A percentile compares a stretch with the other conserved stretches of the same genome.
Evolutionary conservation across 768 basidiomycete species (phyloP).

Genomic region (Rhizopogon vulgaris): DNA sequence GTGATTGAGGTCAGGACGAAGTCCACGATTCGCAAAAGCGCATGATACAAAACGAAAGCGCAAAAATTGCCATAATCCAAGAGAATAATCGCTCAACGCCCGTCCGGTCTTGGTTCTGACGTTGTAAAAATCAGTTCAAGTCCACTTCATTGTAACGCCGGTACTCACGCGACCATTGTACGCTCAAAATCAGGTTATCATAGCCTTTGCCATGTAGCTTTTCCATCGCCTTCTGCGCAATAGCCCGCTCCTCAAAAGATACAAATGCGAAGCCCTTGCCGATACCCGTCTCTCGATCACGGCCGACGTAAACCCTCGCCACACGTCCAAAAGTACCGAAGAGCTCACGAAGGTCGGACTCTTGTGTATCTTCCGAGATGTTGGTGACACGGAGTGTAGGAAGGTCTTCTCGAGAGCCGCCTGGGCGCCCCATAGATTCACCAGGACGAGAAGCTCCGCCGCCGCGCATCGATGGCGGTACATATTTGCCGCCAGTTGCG

Average conservation of each 20-base stretch:
- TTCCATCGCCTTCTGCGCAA: conserved; percentile 84
- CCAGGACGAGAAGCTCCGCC: conserved; percentile 61
- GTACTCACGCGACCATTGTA: conserved; percentile 59
- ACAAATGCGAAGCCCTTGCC: conserved; percentile 98
- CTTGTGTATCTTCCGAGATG: conserved; percentile 91
- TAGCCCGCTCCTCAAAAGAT: conserved; percentile 77
- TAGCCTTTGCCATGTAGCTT: conserved; percentile 91
- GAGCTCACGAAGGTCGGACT: conserved; percentile 88
- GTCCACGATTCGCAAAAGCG: neutral
- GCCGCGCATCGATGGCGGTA: conserved; percentile 87
- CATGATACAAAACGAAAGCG: neutral
- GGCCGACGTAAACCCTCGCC: conserved; percentile 87
- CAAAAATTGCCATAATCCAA: neutral
- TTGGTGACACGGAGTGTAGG: conserved; percentile 97
- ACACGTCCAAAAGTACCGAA: conserved; percentile 85
- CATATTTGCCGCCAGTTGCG: conserved; percentile 73
- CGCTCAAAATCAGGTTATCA: conserved; percentile 79
- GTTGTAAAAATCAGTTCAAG: neutral
- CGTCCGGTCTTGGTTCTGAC: conserved; percentile 40
- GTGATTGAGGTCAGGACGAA: neutral
- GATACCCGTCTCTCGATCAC: conserved; percentile 89
- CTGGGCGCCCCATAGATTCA: conserved; percentile 58
- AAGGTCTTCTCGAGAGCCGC: conserved; percentile 74
- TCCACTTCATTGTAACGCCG: neutral
- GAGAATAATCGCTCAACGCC: conserved; percentile 17